Conservation (phyloP, 495 filamentous ascomycete genomes). For the Penicillium antarcticum region DNA sequence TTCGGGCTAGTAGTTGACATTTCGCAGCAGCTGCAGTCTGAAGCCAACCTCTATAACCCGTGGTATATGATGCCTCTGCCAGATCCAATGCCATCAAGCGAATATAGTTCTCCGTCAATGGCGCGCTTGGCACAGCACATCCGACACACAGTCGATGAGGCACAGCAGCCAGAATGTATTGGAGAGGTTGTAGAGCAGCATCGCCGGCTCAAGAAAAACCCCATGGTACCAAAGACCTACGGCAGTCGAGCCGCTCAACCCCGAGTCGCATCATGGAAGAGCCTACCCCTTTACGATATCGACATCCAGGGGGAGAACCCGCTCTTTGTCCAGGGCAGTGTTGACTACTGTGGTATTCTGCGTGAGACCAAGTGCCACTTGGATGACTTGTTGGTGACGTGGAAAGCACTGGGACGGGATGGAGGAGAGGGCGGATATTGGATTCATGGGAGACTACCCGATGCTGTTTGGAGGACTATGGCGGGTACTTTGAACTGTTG, state of each 20-base stretch:
- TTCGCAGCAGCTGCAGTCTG: not conserved
- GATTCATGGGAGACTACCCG: conserved; percentile 3
- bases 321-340: conserved; percentile 8
- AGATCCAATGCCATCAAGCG: conserved; percentile 2
- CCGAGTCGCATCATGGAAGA: conserved; percentile 3
- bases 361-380: not conserved
- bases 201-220: not conserved
- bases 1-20: conserved; percentile 1
- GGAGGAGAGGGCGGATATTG: conserved; percentile 4
- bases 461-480: conserved; percentile 3
- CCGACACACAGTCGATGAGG: not conserved
- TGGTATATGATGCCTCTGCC: conserved; percentile 7
- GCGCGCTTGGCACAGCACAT: not conserved
- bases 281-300: not conserved
- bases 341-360: conserved; percentile 5
- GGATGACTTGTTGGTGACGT: conserved; percentile 8
- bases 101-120: not conserved
- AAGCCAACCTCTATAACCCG: conserved; percentile 2
- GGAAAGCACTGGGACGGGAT: not conserved
- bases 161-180: conserved; percentile 3
- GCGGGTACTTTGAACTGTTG: not conserved
- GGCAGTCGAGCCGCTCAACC: conserved; percentile 3
- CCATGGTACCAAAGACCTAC: not conserved
- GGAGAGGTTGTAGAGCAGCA: conserved; percentile 3
- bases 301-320: conserved; percentile 3